These are phyloP conservation scores for Hanseniaspora pseudoguilliermondii DNA, from an alignment of 805 yeast genomes.

Conservation along the genomic window DNA sequence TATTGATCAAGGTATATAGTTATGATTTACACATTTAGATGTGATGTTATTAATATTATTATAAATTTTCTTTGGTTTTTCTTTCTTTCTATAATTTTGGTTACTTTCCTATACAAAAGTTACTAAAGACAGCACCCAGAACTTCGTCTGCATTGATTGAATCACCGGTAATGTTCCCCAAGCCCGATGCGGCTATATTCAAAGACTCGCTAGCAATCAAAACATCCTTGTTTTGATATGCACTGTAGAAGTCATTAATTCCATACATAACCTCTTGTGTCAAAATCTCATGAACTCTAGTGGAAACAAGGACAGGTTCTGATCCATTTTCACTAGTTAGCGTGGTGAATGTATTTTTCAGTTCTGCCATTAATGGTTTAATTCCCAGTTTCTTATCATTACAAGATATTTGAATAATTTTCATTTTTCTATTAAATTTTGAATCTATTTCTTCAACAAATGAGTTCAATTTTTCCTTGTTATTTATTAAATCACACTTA, in stretches of 20 bases:
- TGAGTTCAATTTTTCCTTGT: neutral
- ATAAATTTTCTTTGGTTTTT: too few relatives aligned
- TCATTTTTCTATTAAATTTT: constrained; percentile 16
- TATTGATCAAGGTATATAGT: neutral
- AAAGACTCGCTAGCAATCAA: constrained; percentile 72
- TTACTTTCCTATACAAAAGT: constrained; percentile 86
- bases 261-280: constrained; percentile 66
- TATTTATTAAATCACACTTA: constrained; percentile 40
- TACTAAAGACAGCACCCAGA: constrained; percentile 78
- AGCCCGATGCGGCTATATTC: constrained; percentile 63
- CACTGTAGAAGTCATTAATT: constrained; percentile 45
- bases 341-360: constrained; percentile 35
- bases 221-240: constrained; percentile 43
- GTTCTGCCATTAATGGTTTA: constrained; percentile 29
- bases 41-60: too few relatives aligned
- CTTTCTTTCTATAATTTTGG: too few relatives aligned
- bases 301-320: constrained; percentile 62
- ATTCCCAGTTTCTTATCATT: constrained; percentile 41
- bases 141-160: constrained; percentile 82
- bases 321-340: constrained; percentile 37
- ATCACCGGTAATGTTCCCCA: constrained; percentile 86
- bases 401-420: constrained; percentile 47
- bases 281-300: constrained; percentile 63
- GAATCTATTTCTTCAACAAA: constrained; percentile 16
- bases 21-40: neutral